These are phyloP conservation scores for Pyrenopolyporus hunteri DNA, from an alignment of 495 filamentous ascomycete species.

Conservation along the genomic window DNA sequence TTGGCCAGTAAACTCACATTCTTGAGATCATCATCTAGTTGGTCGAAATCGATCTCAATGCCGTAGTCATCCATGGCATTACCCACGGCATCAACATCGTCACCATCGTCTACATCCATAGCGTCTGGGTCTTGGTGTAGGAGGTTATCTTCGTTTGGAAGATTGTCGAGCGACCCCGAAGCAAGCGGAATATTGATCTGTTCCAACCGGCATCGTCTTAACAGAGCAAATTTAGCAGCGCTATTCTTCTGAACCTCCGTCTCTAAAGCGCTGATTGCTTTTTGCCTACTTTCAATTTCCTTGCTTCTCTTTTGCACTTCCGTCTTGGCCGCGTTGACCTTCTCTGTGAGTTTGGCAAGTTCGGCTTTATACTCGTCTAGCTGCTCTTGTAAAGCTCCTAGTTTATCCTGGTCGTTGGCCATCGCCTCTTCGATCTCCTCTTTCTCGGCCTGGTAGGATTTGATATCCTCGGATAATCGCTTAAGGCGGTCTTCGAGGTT, in stretches of 20 bases:
- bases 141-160: constrained; percentile 85
- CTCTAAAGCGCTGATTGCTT: constrained; percentile 78
- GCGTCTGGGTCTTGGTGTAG: constrained; percentile 73
- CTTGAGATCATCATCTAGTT: constrained; percentile 83
- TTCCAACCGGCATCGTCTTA: constrained; percentile 91
- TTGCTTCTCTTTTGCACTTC: constrained; percentile 85
- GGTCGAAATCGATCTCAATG: constrained; percentile 88
- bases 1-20: constrained; percentile 58
- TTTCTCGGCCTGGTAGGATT: constrained; percentile 75
- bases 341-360: constrained; percentile 71
- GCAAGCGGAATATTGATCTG: constrained; percentile 85
- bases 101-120: constrained; percentile 84
- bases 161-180: constrained; percentile 79
- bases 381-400: constrained; percentile 75
- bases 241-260: constrained; percentile 82
- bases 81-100: constrained; percentile 62
- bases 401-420: constrained; percentile 73
- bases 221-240: constrained; percentile 77
- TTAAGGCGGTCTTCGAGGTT: constrained; percentile 68
- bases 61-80: constrained; percentile 79
- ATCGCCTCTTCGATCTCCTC: constrained; percentile 72
- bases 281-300: constrained; percentile 79
- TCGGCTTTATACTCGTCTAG: constrained; percentile 70
- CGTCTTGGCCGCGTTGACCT: constrained; percentile 77
- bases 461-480: constrained; percentile 67